Base-by-base conservation (phyloP, 768 basidiomycete species). In the Agrocybe chaxingu region DNA sequence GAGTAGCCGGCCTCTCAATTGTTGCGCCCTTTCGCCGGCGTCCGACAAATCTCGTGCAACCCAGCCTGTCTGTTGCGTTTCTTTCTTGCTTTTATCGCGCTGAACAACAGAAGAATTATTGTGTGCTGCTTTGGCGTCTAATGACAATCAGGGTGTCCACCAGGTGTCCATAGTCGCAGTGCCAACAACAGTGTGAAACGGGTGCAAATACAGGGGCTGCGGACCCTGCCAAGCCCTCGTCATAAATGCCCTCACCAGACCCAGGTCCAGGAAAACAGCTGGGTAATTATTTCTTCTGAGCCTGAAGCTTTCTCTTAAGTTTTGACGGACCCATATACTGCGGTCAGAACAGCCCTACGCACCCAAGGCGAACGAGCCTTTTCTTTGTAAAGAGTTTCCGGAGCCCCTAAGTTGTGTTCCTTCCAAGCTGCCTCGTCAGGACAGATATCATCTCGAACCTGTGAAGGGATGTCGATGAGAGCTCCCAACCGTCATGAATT, bases 191-290 rank as follows among this genome's bases (percentile, higher is more conserved):
- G 40, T 36, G 31, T 41, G 51, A 36, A 52, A 49, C 50, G 52
- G 42, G 41, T 52, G 48, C 35, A 49, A 47, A 48, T 38, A 16
- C 32, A 18, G 31, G 31, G 33, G 30, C 13, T 7, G 13, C 9
- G 37, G n/a, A 18, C 51, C 52, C 52, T 56, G 55, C 55, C 54
- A 52, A 42, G 54, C 31, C 30, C 18, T 38, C 19, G 32, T 13
- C 18, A 47, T 45, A 38, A 47, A 48, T 43, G 42, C 31, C 24
- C 24, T 24, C 24, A 24, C 24, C 24, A 24, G 24, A 24, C 24
- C 24, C 24, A 24, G 24, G 24, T 24, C 24, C 3, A 24, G 24
- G 24, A 24, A 24, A 24, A 24, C 5, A 3, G 24, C 24, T 24
- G 24, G 24, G 24, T 24, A 24, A 24, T 24, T 24, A 24, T 24